phyloP scores from a whole-genome alignment of 805 yeast genomes.

The Candida krabiensis region DNA sequence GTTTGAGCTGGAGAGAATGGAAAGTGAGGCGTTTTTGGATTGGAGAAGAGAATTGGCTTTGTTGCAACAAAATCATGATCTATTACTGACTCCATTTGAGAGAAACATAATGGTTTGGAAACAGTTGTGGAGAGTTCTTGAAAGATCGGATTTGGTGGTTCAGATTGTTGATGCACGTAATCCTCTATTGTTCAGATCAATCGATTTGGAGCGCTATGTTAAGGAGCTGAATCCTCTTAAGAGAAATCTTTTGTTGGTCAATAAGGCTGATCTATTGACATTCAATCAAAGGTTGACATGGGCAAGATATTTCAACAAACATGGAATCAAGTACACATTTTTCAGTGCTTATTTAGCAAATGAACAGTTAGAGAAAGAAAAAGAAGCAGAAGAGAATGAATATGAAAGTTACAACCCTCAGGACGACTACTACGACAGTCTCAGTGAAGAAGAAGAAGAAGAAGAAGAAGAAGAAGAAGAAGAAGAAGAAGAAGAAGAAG shows the following conservation, averaged over 20 bases:
- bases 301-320: conserved; percentile 77
- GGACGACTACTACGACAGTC: conserved; percentile 18
- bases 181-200: conserved; percentile 86
- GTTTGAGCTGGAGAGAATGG: conserved; percentile 78
- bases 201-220: conserved; percentile 80
- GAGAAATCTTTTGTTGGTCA: conserved; percentile 78
- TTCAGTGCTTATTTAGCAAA: conserved; percentile 90
- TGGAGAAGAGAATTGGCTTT: conserved; percentile 93
- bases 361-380: conserved; percentile 66
- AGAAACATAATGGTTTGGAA: conserved; percentile 98
- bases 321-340: conserved; percentile 80
- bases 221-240: conserved; percentile 73
- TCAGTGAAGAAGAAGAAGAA: conserved; percentile 17
- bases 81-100: conserved; percentile 92
- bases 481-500: conserved; percentile 17
- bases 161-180: conserved; percentile 98
- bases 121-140: conserved; percentile 97
- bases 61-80: conserved; percentile 80
- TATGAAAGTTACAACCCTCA: conserved; percentile 11
- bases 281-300: conserved; percentile 75
- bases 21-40: conserved; percentile 84
- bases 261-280: conserved; percentile 88
- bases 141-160: conserved; percentile 88
- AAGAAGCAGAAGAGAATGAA: conserved; percentile 37
- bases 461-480: conserved; percentile 12